Conservation (phyloP, 129 eudicot species). For the Helianthus tuberosus region DNA sequence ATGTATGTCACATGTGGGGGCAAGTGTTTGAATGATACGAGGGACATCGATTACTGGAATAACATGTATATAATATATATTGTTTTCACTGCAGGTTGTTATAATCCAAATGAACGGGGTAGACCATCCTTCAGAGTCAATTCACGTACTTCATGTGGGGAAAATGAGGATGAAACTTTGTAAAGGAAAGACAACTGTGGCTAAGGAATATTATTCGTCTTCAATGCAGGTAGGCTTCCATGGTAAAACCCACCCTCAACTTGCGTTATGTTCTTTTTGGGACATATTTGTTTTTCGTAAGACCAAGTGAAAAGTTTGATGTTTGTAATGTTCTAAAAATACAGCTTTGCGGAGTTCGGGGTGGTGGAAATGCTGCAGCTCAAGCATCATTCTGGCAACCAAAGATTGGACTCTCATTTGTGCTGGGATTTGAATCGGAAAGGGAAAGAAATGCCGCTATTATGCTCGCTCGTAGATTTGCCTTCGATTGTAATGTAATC, state of each 20-base stretch:
- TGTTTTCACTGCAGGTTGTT: conserved; percentile 60
- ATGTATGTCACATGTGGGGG: conserved; percentile 43
- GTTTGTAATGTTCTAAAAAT: neutral
- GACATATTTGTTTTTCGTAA: no score
- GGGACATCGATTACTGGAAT: conserved; percentile 9
- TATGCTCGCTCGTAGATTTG: conserved; percentile 96
- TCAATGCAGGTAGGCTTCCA: conserved; percentile 79
- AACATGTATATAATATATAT: conserved; percentile 12
- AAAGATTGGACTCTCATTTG: conserved; percentile 68
- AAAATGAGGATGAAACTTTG: conserved; percentile 98
- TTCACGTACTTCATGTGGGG: conserved; percentile 89
- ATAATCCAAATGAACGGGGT: conserved; percentile 83
- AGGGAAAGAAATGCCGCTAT: conserved; percentile 98
- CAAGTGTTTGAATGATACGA: neutral
- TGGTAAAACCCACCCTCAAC: neutral
- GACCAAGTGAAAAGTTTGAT: conserved; percentile 3
- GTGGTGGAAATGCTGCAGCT: conserved; percentile 98
- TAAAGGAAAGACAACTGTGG: conserved; percentile 82
- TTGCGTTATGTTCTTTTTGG: neutral
- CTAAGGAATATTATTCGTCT: conserved; percentile 86
- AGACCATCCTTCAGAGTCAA: conserved; percentile 73
- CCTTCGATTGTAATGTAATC: conserved; percentile 96
- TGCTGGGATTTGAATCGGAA: conserved; percentile 87
- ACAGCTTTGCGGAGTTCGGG: conserved; percentile 95
- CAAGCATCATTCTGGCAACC: conserved; percentile 95